phyloP scores from a whole-genome alignment of 1,139 yeast genomes.

The Candida tunisiensis region DNA sequence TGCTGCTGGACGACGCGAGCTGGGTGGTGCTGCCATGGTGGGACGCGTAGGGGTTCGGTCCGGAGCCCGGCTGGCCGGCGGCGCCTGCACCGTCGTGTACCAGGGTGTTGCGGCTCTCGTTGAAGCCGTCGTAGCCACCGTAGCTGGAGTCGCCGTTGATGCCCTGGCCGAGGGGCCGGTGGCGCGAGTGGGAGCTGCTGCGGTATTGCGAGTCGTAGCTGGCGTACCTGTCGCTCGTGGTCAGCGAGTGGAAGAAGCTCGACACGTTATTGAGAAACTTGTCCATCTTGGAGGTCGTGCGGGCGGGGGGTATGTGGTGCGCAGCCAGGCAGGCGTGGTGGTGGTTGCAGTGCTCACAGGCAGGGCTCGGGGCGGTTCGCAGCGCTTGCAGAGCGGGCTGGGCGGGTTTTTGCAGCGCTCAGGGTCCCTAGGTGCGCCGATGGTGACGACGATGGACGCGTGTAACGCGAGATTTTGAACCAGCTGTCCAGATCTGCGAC shows the following conservation, averaged over 20 bases:
- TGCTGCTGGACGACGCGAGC: constrained; percentile 6
- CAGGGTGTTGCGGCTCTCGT: constrained; percentile 6
- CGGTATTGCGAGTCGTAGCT: constrained; percentile 26
- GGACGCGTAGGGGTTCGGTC: constrained; percentile 3
- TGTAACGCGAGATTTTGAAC: too few species aligned
- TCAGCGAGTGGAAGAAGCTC: constrained; percentile 41
- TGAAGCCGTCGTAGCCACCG: constrained; percentile 1
- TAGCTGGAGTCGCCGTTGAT: constrained; percentile 5
- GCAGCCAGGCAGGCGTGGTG: neutral
- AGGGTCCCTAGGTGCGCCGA: too few species aligned
- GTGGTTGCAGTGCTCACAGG: neutral
- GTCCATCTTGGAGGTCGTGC: constrained; percentile 10
- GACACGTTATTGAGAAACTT: constrained; percentile 18
- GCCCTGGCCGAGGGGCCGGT: constrained; percentile 4
- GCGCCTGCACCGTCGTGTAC: constrained; percentile 6
- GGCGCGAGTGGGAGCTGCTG: constrained; percentile 5
- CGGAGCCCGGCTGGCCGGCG: constrained; percentile 7
- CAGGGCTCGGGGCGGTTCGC: neutral
- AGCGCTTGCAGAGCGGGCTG: too few species aligned
- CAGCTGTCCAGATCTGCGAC: too few species aligned
- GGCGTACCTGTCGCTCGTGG: constrained; percentile 51
- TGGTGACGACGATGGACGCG: too few species aligned
- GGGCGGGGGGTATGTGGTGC: neutral
- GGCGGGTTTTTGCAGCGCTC: too few species aligned
- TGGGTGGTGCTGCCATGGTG: constrained; percentile 6